Base-by-base conservation (phyloP, 2,329 filamentous ascomycete genomes). In the Immersiporthe knoxdaviesiana region DNA sequence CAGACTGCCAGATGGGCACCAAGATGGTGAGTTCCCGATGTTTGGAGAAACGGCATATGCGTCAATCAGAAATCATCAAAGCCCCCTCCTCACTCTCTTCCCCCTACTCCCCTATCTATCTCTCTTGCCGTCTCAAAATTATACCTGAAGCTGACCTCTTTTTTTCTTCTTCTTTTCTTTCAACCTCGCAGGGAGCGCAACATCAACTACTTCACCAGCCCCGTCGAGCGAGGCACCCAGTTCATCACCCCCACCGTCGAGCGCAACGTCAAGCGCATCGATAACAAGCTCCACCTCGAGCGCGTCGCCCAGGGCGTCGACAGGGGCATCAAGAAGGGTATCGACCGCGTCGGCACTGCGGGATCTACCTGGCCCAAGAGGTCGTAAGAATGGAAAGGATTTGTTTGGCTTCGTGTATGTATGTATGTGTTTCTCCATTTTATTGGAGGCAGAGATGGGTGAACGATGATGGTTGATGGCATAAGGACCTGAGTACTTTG, bases 1-100 rank as follows among this genome's bases (percentile, higher is more conserved):
- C 85, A 87, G 77, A 88, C 87, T 3, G 79, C 81, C 69, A 83
- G 84, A 74, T 88, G 87, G 87, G 87, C 86, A 4, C 85, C 86
- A 24, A 83, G 85, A 68, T 89, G 87, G 87, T 67, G 54, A 1
- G 44, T 47, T n/a, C n/a, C n/a, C n/a, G n/a, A n/a, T n/a, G n/a
- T n/a, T n/a, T n/a, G n/a, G n/a, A n/a, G n/a, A n/a, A n/a, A n/a
- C n/a, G n/a, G n/a, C 2, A 12, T 35, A 39, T 39, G 37, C 37
- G 4, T 35, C 37, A 10, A 39, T 12, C 11, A 12, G 2, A 10
- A 2, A 39, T 39, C 37, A 39, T 35, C 6, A 39, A 7, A 39
- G 11, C 11, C 6, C 11, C 37, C 37, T 39, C 37, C 11, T 39
- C 37, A 39, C 35, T 35, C 35, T 35, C 35, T 8, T 4, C 41